Base-by-base conservation (phyloP, 2,329 filamentous ascomycete genomes). In the Didymella pomorum region DNA sequence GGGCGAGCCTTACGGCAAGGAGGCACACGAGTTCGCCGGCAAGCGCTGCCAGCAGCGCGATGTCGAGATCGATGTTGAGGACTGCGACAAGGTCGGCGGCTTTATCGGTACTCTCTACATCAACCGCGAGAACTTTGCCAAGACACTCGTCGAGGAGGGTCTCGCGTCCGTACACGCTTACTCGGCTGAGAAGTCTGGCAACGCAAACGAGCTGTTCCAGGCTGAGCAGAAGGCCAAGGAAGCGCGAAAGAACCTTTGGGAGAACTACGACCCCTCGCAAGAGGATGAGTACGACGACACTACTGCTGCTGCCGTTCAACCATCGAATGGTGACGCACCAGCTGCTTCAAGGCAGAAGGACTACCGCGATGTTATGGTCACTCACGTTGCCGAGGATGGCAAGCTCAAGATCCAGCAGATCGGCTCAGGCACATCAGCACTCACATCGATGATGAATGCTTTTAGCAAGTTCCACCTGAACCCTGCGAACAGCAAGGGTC, bases 101-200 rank as follows among this genome's bases (percentile, higher is more conserved):
- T 99, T 99, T 82, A 98, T 99, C 67, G 95, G 95, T 54, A 91
- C 92, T 14, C 84, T 99, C 23, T 97, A 93, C 77, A 86, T 99
- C 76, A 94, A 93, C 82, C 91, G 93, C 52, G 94, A 98, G 79
- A 98, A 91, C 81, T 96, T 99, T 73, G 92, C 93, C 71, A 97
- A 97, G 82, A 78, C 92, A 2, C 85, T 99, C 1, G 87, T 99
- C 1, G 95, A 98, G 78, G 95, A 99, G 79, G 95, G 95, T 61
- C 84, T 97, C 28, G 94, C 95, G 16, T 89, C 89, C 20, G 94
- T 99, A 16, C 94, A 98, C 76, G 88, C 89, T 56, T 98, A 97
- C 81, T 97, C 94, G 23, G 95, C 95, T 0, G 94, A 99, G 80
- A 96, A 96, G 82, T 90, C 92, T 16, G 94, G 93, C 64, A 95